Conservation (phyloP, 2,329 filamentous ascomycete species). For the Trichoderma atroviride region DNA sequence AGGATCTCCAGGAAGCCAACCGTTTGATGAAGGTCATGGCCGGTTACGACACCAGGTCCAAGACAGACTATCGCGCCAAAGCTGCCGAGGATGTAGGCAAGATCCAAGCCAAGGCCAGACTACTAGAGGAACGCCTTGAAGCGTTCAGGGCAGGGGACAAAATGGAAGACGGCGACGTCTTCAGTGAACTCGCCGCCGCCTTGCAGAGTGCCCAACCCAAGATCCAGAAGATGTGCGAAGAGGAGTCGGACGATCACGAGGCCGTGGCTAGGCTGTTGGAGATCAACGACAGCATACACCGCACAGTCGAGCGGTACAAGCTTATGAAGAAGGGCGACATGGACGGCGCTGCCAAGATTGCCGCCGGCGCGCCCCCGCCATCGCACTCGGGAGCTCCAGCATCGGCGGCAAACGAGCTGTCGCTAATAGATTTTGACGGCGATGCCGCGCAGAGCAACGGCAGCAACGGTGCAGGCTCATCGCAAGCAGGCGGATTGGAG, state of each 20-base stretch:
- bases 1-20: conserved; percentile 95
- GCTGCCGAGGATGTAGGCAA: conserved; percentile 92
- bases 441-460: conserved; percentile 60
- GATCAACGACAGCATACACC: conserved; percentile 98
- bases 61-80: conserved; percentile 97
- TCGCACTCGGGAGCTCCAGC: conserved; percentile 61
- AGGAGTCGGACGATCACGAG: conserved; percentile 95
- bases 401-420: conserved; percentile 69
- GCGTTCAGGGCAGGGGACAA: conserved; percentile 79
- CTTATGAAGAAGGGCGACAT: conserved; percentile 94
- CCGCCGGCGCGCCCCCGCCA: conserved; percentile 67
- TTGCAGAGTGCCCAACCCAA: conserved; percentile 95
- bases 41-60: conserved; percentile 90
- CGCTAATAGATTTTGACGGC: conserved; percentile 87
- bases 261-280: conserved; percentile 93
- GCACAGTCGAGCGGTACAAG: conserved; percentile 93
- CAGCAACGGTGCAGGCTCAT: conserved; percentile 45
- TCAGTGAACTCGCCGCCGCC: conserved; percentile 83
- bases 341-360: conserved; percentile 79
- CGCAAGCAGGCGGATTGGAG: conserved; percentile 70
- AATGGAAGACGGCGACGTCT: conserved; percentile 69
- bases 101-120: conserved; percentile 91
- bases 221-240: conserved; percentile 99
- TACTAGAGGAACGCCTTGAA: conserved; percentile 91
- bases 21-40: conserved; percentile 99